These are phyloP conservation scores for Alternaria gansuensis DNA, from an alignment of 2,329 filamentous ascomycete species.

Conservation along the genomic window DNA sequence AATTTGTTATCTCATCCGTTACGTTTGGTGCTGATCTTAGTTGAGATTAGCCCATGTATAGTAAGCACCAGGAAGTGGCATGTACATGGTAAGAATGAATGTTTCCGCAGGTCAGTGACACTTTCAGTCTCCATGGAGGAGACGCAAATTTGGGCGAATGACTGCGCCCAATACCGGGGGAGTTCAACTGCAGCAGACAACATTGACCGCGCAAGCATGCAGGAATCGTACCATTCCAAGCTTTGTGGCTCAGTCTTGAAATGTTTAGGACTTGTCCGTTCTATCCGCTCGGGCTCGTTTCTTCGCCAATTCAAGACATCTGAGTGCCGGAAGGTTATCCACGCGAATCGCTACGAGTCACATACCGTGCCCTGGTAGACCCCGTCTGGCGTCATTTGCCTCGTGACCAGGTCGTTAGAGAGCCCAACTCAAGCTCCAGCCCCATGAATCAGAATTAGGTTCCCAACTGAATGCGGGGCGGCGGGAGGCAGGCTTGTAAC, in stretches of 20 bases:
- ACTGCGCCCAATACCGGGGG: background rate
- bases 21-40: slow-evolving; percentile 7
- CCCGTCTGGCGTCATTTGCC: slow-evolving; percentile 18
- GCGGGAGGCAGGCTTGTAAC: slow-evolving; percentile 17
- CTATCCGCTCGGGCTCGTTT: slow-evolving; percentile 1
- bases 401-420: slow-evolving; percentile 3
- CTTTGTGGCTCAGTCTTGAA: slow-evolving; percentile 2
- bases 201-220: slow-evolving; percentile 6
- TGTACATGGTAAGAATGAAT: background rate
- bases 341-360: slow-evolving; percentile 23
- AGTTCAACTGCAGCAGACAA: slow-evolving; percentile 5
- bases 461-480: slow-evolving; percentile 17
- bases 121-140: slow-evolving; percentile 4
- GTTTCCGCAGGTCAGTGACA: background rate
- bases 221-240: slow-evolving; percentile 5
- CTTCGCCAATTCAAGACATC: slow-evolving; percentile 1
- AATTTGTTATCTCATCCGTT: slow-evolving; percentile 14
- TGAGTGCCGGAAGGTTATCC: slow-evolving; percentile 20
- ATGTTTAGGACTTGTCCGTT: background rate
- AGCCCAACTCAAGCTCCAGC: slow-evolving; percentile 8
- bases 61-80: slow-evolving; percentile 8
- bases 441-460: slow-evolving; percentile 17
- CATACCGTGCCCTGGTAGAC: slow-evolving; percentile 8
- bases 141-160: background rate
- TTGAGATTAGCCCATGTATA: slow-evolving; percentile 1